Percentiles rank a stretch among this genome's conserved stretches.
phyloP scores from a whole-genome alignment of 257 asterid species.

The Coffea canephora region DNA sequence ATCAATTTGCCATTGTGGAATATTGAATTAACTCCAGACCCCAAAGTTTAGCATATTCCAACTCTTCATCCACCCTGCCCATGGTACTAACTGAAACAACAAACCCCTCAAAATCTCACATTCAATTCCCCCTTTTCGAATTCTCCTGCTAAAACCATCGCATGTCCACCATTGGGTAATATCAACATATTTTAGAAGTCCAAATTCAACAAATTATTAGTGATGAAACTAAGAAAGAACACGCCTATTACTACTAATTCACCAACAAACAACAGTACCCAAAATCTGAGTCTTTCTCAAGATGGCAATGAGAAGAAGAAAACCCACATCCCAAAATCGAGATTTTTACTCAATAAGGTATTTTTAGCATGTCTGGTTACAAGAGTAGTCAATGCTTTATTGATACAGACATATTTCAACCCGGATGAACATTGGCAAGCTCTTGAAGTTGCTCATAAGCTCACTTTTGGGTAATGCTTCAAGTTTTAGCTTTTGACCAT shows the following conservation, averaged over 20 bases:
- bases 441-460: slow-evolving; percentile 71
- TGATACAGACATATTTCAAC: slow-evolving; percentile 88
- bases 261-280: neutral
- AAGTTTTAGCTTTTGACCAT: neutral
- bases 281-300: slow-evolving; percentile 3
- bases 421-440: slow-evolving; percentile 99
- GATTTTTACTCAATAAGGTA: slow-evolving; percentile 24
- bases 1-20: neutral
- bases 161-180: neutral
- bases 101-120: neutral
- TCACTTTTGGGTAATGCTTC: slow-evolving; percentile 62
- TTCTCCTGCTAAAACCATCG: neutral
- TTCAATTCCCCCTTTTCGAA: neutral
- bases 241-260: neutral
- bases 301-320: slow-evolving; percentile 8
- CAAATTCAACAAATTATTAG: neutral
- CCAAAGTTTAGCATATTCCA: neutral
- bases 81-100: neutral
- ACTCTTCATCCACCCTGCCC: neutral
- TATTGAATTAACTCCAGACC: neutral
- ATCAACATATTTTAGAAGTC: neutral
- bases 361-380: slow-evolving; percentile 44
- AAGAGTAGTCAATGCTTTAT: slow-evolving; percentile 53
- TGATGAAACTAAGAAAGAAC: slow-evolving; percentile 46
- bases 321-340: slow-evolving; percentile 15